Base-by-base conservation (phyloP, 2,329 filamentous ascomycete species). In the Samsoniella hepiali region DNA sequence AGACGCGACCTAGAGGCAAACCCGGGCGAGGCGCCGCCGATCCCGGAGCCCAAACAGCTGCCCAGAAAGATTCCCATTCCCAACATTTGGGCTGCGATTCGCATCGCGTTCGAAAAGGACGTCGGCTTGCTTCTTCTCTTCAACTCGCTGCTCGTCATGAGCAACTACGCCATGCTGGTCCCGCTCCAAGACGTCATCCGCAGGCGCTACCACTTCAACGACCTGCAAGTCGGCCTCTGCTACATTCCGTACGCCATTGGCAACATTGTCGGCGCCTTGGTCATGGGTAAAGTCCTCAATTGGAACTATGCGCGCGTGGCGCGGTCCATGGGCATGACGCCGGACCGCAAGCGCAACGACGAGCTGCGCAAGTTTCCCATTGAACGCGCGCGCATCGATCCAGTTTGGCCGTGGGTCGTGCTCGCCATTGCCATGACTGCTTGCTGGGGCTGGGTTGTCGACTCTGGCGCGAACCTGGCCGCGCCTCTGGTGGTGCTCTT, bases 231-330 rank as follows among this genome's bases (percentile, higher is more conserved):
- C 2, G 81, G 81, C n/a, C 69, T 78, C 4, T 75, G 72, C 69
- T 78, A 75, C 66, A 71, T 78, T 9, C 77, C 78, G 8, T 75
- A 75, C 63, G 73, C 74, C 2, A 65, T 69, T 7, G 78, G 77
- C 3, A 74, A 74, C 34, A 70, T 76, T 17, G n/a, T 75, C 1
- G 74, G 76, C 5, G 70, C 74, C 2, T 56, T 75, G 17, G 65
- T 72, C 1, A 72, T 74, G 0, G 84, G 87, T 13, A 77, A 78
- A 49, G 67, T 88, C 4, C 76, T 89, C 7, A 86, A 90, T 72
- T 82, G 80, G 76, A 86, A 88, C 70, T 90, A 86, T 69, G 76
- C 78, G 0, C 80, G 84, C 10, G 77, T 84, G 47, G 84, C 85
- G 2, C 71, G 71, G 7, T 75, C 74, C 6, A 72, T 83, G 1